phyloP scores from a whole-genome alignment of 495 filamentous ascomycete genomes.

The Pseudevernia furfuracea region DNA sequence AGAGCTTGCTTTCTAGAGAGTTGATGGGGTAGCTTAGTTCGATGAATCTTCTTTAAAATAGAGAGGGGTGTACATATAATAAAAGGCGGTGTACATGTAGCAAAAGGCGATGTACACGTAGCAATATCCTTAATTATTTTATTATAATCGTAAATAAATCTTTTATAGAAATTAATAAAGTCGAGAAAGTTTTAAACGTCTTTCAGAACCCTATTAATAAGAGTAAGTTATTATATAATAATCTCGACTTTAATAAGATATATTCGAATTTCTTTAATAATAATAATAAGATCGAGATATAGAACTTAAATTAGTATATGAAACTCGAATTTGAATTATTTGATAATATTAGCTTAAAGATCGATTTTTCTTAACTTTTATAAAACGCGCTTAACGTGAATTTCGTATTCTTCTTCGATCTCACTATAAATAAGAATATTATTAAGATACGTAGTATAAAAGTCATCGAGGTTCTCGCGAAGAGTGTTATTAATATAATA shows the following conservation, averaged over 20 bases:
- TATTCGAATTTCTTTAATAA: slow-evolving; percentile 19
- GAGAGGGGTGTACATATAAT: too few species aligned
- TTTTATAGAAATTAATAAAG: slow-evolving; percentile 5
- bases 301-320: slow-evolving; percentile 12
- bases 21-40: too few species aligned
- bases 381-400: slow-evolving; percentile 19
- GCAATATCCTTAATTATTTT: background rate
- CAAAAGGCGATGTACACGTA: too few species aligned
- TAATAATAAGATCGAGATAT: slow-evolving; percentile 26
- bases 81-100: too few species aligned
- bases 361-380: slow-evolving; percentile 12
- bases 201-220: background rate
- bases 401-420: slow-evolving; percentile 12
- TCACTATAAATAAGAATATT: slow-evolving; percentile 24
- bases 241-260: slow-evolving; percentile 7
- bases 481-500: slow-evolving; percentile 29
- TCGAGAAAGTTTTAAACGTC: background rate
- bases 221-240: background rate
- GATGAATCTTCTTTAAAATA: too few species aligned
- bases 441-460: slow-evolving; percentile 5
- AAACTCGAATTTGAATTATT: slow-evolving; percentile 35
- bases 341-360: slow-evolving; percentile 21
- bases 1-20: too few species aligned
- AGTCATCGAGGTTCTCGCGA: background rate
- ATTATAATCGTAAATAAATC: background rate